Evolutionary conservation across 2,329 filamentous ascomycete genomes (phyloP).

Genomic region (Torrubiellomyces zombiae): DNA sequence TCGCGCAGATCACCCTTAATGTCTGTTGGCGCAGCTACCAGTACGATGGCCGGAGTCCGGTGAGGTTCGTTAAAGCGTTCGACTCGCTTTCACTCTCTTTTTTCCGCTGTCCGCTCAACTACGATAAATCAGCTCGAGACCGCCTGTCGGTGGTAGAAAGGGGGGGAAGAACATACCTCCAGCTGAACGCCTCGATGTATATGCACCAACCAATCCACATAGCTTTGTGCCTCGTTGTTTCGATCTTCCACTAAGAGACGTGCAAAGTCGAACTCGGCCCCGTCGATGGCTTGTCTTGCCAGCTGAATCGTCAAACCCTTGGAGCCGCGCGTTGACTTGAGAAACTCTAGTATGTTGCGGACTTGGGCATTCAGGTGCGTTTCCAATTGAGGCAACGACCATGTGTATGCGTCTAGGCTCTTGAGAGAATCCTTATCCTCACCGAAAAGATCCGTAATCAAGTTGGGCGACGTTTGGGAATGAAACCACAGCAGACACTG

Average conservation of each 20-base stretch:
- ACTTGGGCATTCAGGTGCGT: constrained; percentile 92
- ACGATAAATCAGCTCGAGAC: constrained; percentile 3
- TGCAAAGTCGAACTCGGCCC: constrained; percentile 93
- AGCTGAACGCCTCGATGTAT: constrained; percentile 85
- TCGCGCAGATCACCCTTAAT: too few species aligned
- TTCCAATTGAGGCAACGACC: constrained; percentile 65
- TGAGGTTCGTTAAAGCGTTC: constrained; percentile 36
- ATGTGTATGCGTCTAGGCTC: constrained; percentile 64
- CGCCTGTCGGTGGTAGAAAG: constrained; percentile 2
- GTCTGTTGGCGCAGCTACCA: too few species aligned
- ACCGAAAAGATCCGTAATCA: constrained; percentile 82
- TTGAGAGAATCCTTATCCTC: constrained; percentile 52
- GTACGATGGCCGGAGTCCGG: constrained; percentile 41
- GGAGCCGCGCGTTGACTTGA: constrained; percentile 62
- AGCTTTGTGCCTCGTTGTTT: constrained; percentile 94
- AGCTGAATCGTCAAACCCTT: constrained; percentile 84
- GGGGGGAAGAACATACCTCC: constrained; percentile 40
- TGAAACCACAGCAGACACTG: constrained; percentile 86
- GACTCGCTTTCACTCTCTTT: constrained; percentile 40
- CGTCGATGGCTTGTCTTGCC: constrained; percentile 81
- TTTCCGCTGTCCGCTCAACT: constrained; percentile 56
- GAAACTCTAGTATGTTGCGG: constrained; percentile 79
- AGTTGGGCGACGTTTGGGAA: constrained; percentile 76
- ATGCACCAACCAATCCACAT: constrained; percentile 96
- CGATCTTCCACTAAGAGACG: constrained; percentile 80